Percentiles rank a stretch among this genome's conserved stretches.
Evolutionary conservation across 495 filamentous ascomycete genomes (phyloP).

Genomic region (Penicillium longicatenatum): DNA sequence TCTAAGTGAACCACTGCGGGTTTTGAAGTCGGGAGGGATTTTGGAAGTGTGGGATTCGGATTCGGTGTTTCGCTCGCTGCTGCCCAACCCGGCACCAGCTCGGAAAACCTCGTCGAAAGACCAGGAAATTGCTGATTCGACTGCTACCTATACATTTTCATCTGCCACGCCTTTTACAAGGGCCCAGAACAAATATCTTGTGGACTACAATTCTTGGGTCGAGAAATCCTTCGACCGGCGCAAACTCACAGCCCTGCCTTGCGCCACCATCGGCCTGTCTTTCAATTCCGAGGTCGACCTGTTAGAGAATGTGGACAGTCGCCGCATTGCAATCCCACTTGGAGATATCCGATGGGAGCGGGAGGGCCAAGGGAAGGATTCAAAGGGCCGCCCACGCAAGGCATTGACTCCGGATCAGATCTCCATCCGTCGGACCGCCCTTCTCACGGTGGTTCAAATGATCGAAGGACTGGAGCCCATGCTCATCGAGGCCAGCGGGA

Average conservation of each 20-base stretch:
- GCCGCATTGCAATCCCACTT: constrained; percentile 81
- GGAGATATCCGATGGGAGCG: constrained; percentile 88
- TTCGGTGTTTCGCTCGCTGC: constrained; percentile 72
- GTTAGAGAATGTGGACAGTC: constrained; percentile 68
- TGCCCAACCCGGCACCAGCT: constrained; percentile 70
- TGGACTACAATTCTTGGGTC: constrained; percentile 82
- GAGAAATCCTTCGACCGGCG: constrained; percentile 72
- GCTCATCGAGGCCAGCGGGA: constrained; percentile 77
- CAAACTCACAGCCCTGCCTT: constrained; percentile 73
- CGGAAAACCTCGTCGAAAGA: constrained; percentile 55
- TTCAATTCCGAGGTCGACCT: constrained; percentile 78
- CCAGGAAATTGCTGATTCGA: constrained; percentile 60
- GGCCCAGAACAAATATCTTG: constrained; percentile 78
- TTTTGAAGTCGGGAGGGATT: constrained; percentile 76
- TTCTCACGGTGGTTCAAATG: constrained; percentile 80
- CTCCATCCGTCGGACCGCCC: constrained; percentile 74
- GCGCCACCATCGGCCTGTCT: constrained; percentile 73
- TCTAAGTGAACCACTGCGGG: constrained; percentile 74
- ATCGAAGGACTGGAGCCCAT: constrained; percentile 86
- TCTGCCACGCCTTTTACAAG: constrained; percentile 75
- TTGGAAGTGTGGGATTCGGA: constrained; percentile 89
- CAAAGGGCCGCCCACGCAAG: constrained; percentile 39
- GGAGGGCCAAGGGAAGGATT: constrained; percentile 50
- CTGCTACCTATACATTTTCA: constrained; percentile 82
- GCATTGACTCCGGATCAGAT: constrained; percentile 70